Percentiles rank a stretch among this genome's conserved stretches.
Conservation (phyloP, 306 rosid genomes). For the Datisca glomerata region DNA sequence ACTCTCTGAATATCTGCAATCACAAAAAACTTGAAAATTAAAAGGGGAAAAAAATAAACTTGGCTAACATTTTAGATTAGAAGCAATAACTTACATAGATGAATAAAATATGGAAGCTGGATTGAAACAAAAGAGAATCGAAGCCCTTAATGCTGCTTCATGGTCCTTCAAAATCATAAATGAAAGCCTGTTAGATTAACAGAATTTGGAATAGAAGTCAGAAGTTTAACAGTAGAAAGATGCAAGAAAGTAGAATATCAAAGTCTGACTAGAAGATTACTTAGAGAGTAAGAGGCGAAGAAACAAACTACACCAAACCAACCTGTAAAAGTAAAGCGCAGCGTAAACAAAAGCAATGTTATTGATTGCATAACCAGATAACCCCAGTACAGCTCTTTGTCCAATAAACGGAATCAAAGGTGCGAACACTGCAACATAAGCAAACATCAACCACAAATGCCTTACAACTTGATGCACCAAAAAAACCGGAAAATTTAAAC, state of each 20-base stretch:
- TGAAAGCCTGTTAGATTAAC: constrained; percentile 48
- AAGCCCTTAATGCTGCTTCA: constrained; percentile 54
- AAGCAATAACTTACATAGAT: constrained; percentile 49
- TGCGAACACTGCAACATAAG: constrained; percentile 30
- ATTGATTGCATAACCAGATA: constrained; percentile 54
- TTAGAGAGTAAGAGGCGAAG: background rate
- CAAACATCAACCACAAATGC: background rate
- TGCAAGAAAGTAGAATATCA: background rate
- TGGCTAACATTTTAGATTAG: background rate
- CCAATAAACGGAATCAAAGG: constrained; percentile 34
- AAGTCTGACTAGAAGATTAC: background rate
- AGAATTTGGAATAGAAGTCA: constrained; percentile 19
- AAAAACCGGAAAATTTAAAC: background rate
- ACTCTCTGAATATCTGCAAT: constrained; percentile 73
- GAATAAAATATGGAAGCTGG: constrained; percentile 89
- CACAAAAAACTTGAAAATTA: constrained; percentile 11
- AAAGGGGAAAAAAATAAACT: background rate
- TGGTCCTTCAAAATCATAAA: constrained; percentile 42
- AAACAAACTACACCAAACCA: constrained; percentile 12
- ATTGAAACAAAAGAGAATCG: constrained; percentile 87
- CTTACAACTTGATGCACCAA: background rate
- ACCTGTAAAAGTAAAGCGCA: constrained; percentile 57
- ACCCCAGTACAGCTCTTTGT: constrained; percentile 44
- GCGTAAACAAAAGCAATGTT: constrained; percentile 60
- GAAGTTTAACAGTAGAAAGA: background rate